Base-by-base conservation (phyloP, 140 eudicot genomes). In the Anethum foeniculum region DNA sequence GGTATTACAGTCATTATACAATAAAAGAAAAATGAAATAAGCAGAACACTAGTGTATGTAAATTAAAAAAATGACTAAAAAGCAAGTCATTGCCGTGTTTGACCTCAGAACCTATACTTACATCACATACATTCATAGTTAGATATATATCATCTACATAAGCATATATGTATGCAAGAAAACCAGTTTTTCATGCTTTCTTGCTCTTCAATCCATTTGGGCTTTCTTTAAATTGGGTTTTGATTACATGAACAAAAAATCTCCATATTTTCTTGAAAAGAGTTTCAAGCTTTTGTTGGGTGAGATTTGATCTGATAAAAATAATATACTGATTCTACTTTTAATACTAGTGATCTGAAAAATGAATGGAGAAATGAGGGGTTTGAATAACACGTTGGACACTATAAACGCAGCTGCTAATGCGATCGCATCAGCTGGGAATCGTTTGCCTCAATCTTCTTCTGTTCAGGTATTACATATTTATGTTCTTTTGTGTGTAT, bases 401-500 rank as follows among this genome's bases (percentile, higher is more conserved):
- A 92, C 97, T 77, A 87, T 95, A 78, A 95, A 86, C 96, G 99
- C 97, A 9, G 99, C 99, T 32, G 99, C 99, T 3, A 85, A 90
- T 49, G 97, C 88, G 84, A 90, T 95, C 85, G 96, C 92, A 10
- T 86, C 95, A 8, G 91, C 88, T 60, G 97, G 88, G 81, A 90
- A 87, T 77, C 90, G 97, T 58, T 71, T 71, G 43, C 88, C 90
- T 79, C 93, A 84, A 23, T 85, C 89, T 39, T 81, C 91, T 75
- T 83, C 90, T 21, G 82, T 77, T 78, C 91, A 94, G 97, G 98
- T 94, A 38, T 28, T 28, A 51, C 44, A n/a, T 48, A 38, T 79
- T 8, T 85, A 62, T 36, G 77, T 56, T 46, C 76, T 32, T n/a
- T 21, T 81, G 32, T 85, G 72, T 36, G 74, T 81, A 34, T 54